Conservation (phyloP, 345 rosid species). For the Ailanthus altissimus region DNA sequence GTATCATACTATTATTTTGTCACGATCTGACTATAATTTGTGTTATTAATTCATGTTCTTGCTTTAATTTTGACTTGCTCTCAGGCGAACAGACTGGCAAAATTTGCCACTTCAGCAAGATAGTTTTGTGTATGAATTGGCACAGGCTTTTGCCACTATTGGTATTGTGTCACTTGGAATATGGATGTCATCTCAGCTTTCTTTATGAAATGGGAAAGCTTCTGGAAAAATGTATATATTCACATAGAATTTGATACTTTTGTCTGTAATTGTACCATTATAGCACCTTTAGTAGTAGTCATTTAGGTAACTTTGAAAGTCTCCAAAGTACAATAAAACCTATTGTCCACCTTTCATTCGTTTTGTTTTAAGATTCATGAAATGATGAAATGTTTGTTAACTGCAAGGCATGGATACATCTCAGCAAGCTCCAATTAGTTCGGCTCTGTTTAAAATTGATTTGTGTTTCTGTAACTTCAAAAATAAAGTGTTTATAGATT, state of each 20-base stretch:
- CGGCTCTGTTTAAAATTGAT: no score
- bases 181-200: constrained; percentile 73
- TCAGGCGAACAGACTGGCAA: constrained; percentile 78
- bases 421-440: no score
- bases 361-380: not conserved
- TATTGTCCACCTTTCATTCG: not conserved
- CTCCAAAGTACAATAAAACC: not conserved
- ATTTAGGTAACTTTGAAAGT: not conserved
- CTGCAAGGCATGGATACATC: not conserved
- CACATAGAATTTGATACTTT: constrained; percentile 22
- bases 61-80: constrained; percentile 14
- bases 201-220: constrained; percentile 31
- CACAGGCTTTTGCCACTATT: constrained; percentile 75
- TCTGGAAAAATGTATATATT: constrained; percentile 31
- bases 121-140: constrained; percentile 55
- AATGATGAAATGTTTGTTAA: not conserved
- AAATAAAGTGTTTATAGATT: no score
- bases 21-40: not conserved
- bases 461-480: no score
- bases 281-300: not conserved
- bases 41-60: not conserved
- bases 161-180: constrained; percentile 73
- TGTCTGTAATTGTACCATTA: constrained; percentile 22
- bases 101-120: constrained; percentile 59
- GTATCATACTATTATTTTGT: not conserved